These are phyloP conservation scores for Xylariaceae sp. DNA, from an alignment of 2,329 filamentous ascomycete genomes.

Conservation along the genomic window DNA sequence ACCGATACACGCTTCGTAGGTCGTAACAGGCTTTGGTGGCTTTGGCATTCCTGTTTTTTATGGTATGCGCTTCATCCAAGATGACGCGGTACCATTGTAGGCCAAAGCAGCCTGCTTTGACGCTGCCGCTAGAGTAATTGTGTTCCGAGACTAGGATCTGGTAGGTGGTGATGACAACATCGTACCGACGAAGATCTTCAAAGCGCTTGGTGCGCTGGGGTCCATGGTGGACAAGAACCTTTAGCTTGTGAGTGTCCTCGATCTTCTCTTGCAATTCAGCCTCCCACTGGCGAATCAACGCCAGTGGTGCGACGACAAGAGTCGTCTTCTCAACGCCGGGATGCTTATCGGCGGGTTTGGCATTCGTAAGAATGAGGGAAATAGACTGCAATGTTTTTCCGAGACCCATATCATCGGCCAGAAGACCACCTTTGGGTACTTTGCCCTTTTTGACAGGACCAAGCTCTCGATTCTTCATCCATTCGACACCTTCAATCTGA, in stretches of 20 bases:
- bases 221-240: conserved; percentile 88
- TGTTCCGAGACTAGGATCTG: conserved; percentile 93
- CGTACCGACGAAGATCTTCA: conserved; percentile 74
- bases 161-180: conserved; percentile 96
- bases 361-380: conserved; percentile 78
- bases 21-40: conserved; percentile 88
- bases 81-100: conserved; percentile 94
- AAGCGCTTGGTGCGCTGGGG: conserved; percentile 75
- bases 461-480: conserved; percentile 92
- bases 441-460: conserved; percentile 76
- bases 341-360: conserved; percentile 59
- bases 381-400: conserved; percentile 96
- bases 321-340: conserved; percentile 70
- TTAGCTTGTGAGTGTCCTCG: conserved; percentile 61
- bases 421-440: conserved; percentile 85
- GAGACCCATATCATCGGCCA: conserved; percentile 95
- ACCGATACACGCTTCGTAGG: conserved; percentile 79
- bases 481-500: conserved; percentile 87
- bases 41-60: conserved; percentile 97
- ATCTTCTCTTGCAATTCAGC: conserved; percentile 84
- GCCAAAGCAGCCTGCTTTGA: conserved; percentile 81
- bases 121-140: conserved; percentile 59
- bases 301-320: conserved; percentile 86
- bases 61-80: conserved; percentile 93
- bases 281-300: conserved; percentile 97